Evolutionary conservation across 305 asterid genomes (phyloP), one percentile per base, ranked within the genome.

Genomic region (Rubia tinctorum): DNA sequence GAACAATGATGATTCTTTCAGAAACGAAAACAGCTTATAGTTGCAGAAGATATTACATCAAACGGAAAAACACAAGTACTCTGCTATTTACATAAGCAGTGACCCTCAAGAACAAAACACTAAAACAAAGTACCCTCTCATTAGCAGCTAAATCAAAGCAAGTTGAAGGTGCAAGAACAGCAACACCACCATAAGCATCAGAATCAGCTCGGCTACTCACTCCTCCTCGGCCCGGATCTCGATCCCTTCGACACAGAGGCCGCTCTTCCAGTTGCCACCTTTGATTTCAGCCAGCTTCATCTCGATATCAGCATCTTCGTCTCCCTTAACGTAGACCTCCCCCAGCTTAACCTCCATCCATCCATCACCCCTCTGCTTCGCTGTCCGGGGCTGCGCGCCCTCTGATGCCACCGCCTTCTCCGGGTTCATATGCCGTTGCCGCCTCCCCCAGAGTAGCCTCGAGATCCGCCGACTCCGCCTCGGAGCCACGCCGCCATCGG

Each of bases 301-400:
- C 64, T 82, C 89, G 74, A 91, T 43, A 61, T 87, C 93, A n/a
- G 77, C 78, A 25, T 76, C 88, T 62, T 83, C 56, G 0, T 82
- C 85, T 23, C 73, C 87, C 73, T 82, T 65, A 15, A 88, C 88
- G 43, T 77, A 83, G 18, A 72, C 80, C 79, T 84, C 93, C 20
- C 96, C 98, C 77, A 93, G 65, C 77, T 87, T 88, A 6, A 86
- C 87, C 76, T 93, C 98, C 85, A 81, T 81, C 98, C 97, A 93
- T 37, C 87, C 89, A 66, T 90, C 93, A 2, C 59, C 77, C 71
- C 97, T 88, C 80, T 56, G 76, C 73, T 81, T 83, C 2, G 90
- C 84, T 77, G 39, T 40, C 69, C 71, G 77, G 7, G 49, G 72
- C 47, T 37, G 59, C 1, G 72, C 73, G 0, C 2, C 37, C 12